Percentiles rank a stretch among this genome's conserved stretches.
phyloP scores from a whole-genome alignment of 371 early-diverging fungal species.

The Lichtheimia ornata region DNA sequence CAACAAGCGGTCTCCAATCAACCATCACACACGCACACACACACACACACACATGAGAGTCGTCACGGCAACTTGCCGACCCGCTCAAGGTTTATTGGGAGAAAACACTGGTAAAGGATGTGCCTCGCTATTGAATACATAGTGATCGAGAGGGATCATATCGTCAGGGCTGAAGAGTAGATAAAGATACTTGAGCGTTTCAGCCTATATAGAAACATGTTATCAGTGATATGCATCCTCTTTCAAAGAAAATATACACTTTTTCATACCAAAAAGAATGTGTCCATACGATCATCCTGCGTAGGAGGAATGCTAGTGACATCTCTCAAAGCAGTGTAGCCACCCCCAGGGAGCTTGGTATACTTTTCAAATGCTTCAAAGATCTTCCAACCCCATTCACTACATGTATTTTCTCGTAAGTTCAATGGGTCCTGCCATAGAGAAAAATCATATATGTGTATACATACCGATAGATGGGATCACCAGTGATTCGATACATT shows the following conservation, averaged over 20 bases:
- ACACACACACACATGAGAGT: background rate
- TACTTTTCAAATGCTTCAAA: constrained; percentile 83
- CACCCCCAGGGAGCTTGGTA: constrained; percentile 68
- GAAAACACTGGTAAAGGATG: constrained; percentile 77
- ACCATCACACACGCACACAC: background rate
- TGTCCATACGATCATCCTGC: constrained; percentile 76
- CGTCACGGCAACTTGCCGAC: background rate
- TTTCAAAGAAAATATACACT: background rate
- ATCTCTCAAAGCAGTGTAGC: constrained; percentile 79
- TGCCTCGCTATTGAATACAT: constrained; percentile 90
- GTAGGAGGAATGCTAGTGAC: constrained; percentile 60
- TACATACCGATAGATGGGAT: constrained; percentile 68
- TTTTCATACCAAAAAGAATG: constrained; percentile 60
- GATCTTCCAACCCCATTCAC: constrained; percentile 92
- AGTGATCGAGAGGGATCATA: constrained; percentile 76
- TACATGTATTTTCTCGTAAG: constrained; percentile 22
- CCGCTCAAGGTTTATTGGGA: constrained; percentile 4
- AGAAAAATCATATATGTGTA: background rate
- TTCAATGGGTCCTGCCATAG: background rate
- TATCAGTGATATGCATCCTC: background rate
- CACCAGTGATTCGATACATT: constrained; percentile 82
- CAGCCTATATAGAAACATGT: constrained; percentile 59
- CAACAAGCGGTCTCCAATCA: background rate
- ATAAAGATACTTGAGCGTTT: constrained; percentile 95
- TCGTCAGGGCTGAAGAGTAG: constrained; percentile 75